A percentile compares a stretch with the other conserved stretches of the same genome.
Conservation (phyloP, 192 early-diverging fungal species). For the Chytriomyces confervae region DNA sequence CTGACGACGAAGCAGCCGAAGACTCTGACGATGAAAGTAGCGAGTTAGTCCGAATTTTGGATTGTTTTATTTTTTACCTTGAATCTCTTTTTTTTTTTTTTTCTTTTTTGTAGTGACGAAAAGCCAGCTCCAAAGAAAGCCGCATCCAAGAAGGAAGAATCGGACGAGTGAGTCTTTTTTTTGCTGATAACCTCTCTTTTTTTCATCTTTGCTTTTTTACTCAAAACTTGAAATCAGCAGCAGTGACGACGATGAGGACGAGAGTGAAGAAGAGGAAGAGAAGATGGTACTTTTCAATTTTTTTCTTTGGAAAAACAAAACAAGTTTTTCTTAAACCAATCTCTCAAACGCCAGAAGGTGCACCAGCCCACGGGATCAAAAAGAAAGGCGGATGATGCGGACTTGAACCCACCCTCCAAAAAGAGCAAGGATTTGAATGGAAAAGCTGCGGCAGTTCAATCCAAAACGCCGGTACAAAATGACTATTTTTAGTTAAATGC, state of each 20-base stretch:
- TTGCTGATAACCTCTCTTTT: not conserved
- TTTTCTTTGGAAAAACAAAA: too few relatives aligned
- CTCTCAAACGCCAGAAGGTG: too few relatives aligned
- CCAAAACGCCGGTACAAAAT: not conserved
- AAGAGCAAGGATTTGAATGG: not conserved
- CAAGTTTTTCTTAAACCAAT: too few relatives aligned
- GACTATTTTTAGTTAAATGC: not conserved
- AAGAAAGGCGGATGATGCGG: slow-evolving; percentile 29
- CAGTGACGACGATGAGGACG: not conserved
- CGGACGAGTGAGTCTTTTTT: slow-evolving; percentile 9
- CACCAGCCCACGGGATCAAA: slow-evolving; percentile 14
- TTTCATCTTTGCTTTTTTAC: not conserved
- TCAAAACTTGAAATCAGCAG: not conserved
- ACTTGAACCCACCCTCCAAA: slow-evolving; percentile 13
- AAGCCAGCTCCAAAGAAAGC: slow-evolving; percentile 32
- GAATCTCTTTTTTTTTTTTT: too few relatives aligned
- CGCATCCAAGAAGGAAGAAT: slow-evolving; percentile 26
- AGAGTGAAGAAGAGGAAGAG: not conserved
- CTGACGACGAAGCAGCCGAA: slow-evolving; percentile 19
- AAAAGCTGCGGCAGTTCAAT: not conserved
- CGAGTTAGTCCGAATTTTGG: not conserved
- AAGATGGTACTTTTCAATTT: too few relatives aligned
- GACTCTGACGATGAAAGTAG: slow-evolving; percentile 35
- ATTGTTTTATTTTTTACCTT: too few relatives aligned
- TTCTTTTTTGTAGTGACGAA: not conserved